A percentile compares a stretch with the other conserved stretches of the same genome.
phyloP scores from a whole-genome alignment of 345 rosid species.

The Rhodamnia rubescens region DNA sequence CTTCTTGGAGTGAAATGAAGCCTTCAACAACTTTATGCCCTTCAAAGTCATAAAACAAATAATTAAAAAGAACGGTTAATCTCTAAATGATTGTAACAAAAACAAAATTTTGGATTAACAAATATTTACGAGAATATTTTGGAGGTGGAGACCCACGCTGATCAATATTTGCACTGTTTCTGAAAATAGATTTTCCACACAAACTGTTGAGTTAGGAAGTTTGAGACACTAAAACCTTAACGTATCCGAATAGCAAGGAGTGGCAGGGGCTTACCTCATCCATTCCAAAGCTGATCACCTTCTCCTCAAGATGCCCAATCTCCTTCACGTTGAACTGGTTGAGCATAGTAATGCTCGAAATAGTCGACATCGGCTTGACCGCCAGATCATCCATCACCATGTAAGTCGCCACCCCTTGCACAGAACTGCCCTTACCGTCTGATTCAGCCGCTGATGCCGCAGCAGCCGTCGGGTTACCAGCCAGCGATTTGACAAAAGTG shows the following conservation, averaged over 20 bases:
- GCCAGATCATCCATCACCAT: slow-evolving; percentile 25
- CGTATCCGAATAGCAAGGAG: background rate
- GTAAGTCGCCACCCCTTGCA: slow-evolving; percentile 13
- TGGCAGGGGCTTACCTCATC: slow-evolving; percentile 7
- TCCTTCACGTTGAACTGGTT: slow-evolving; percentile 10
- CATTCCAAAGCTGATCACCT: slow-evolving; percentile 1
- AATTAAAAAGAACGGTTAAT: too few relatives aligned
- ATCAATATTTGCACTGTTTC: too few relatives aligned
- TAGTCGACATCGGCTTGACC: slow-evolving; percentile 18
- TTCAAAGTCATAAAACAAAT: too few relatives aligned
- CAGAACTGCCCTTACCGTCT: slow-evolving; percentile 7
- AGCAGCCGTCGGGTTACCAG: background rate
- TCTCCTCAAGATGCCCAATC: slow-evolving; percentile 8
- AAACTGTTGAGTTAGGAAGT: background rate
- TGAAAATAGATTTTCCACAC: too few relatives aligned
- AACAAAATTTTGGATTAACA: too few relatives aligned
- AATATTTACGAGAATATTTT: too few relatives aligned
- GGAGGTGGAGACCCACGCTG: too few relatives aligned
- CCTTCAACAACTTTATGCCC: too few relatives aligned
- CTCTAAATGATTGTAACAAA: too few relatives aligned
- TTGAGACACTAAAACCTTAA: background rate
- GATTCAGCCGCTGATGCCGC: background rate
- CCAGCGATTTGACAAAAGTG: background rate
- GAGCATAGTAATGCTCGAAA: slow-evolving; percentile 6
- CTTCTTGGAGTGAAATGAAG: too few relatives aligned